These are phyloP conservation scores for Streptanthus diversifolius DNA, from an alignment of 345 rosid genomes.

Conservation along the genomic window DNA sequence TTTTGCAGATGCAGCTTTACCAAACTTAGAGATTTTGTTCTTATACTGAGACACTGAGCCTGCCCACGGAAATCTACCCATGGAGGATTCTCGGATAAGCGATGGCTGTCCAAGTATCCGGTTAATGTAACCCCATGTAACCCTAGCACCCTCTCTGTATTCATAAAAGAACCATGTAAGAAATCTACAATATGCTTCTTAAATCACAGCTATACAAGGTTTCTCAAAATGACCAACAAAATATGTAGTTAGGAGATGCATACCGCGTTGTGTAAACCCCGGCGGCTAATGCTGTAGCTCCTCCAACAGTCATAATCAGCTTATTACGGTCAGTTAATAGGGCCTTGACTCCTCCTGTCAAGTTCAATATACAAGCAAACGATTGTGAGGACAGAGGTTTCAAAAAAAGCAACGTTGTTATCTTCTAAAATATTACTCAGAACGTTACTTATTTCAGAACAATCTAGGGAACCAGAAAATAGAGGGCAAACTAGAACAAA, in stretches of 20 bases:
- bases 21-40: constrained; percentile 36
- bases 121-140: constrained; percentile 89
- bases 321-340: constrained; percentile 73
- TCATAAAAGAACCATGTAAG: constrained; percentile 19
- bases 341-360: constrained; percentile 77
- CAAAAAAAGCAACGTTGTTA: neutral
- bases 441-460: neutral
- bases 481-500: neutral
- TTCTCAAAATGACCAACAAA: neutral
- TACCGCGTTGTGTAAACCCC: constrained; percentile 95
- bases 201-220: neutral
- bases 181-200: constrained; percentile 2
- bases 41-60: constrained; percentile 49
- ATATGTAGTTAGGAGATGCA: neutral
- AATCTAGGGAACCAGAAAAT: neutral
- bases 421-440: neutral
- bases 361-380: neutral
- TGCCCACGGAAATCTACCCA: constrained; percentile 70
- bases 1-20: constrained; percentile 37
- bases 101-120: constrained; percentile 96
- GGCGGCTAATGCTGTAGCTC: constrained; percentile 92
- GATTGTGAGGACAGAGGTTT: neutral
- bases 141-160: constrained; percentile 92
- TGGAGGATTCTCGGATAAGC: constrained; percentile 89
- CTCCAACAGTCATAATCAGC: constrained; percentile 92